phyloP scores from a whole-genome alignment of 441 rosid genomes.

The Eutrema salsugineum region DNA sequence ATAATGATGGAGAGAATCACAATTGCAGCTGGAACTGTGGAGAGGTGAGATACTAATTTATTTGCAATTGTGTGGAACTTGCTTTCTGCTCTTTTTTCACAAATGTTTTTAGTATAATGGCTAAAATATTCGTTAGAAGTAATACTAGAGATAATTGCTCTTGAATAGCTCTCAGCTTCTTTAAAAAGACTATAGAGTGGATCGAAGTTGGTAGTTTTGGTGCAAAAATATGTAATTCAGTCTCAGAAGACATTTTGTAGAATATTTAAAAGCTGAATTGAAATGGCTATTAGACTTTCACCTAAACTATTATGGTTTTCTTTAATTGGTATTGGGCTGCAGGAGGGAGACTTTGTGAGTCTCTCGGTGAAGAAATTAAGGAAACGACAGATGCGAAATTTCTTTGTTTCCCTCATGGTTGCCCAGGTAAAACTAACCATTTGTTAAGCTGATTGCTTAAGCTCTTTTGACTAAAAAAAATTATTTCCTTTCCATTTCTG shows the following conservation, averaged over 20 bases:
- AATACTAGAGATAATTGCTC: neutral
- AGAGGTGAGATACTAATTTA: slow-evolving; percentile 42
- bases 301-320: neutral
- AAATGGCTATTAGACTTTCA: neutral
- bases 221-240: neutral
- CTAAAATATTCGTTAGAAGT: neutral
- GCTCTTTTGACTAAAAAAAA: neutral
- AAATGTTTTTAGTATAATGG: neutral
- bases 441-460: neutral
- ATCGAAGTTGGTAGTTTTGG: neutral
- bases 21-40: slow-evolving; percentile 99
- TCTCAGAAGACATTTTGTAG: neutral
- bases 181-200: neutral
- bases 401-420: slow-evolving; percentile 90
- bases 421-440: slow-evolving; percentile 65
- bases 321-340: slow-evolving; percentile 15
- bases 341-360: slow-evolving; percentile 93
- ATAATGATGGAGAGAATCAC: slow-evolving; percentile 89
- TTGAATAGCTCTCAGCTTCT: neutral
- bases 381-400: slow-evolving; percentile 91
- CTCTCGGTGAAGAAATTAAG: slow-evolving; percentile 79
- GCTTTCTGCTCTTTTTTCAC: neutral
- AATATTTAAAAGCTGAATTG: neutral
- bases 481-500: too few relatives aligned
- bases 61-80: neutral